A percentile compares a stretch with the other conserved stretches of the same genome.
Conservation (phyloP, 2,329 filamentous ascomycete species). For the Chaetoscypha palmicola region DNA sequence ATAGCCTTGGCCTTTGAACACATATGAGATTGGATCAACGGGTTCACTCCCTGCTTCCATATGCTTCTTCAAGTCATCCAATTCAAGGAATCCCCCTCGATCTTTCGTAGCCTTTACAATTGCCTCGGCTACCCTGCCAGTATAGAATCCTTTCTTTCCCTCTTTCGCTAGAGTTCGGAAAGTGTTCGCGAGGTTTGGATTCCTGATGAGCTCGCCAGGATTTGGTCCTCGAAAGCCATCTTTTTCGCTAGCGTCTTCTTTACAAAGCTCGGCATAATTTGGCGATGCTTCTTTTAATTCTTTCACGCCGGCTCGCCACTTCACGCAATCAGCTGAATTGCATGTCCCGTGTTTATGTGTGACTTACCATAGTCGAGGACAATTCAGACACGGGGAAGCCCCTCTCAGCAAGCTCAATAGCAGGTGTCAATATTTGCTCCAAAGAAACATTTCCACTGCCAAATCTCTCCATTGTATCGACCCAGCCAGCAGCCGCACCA, state of each 20-base stretch:
- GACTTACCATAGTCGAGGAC: slow-evolving; percentile 26
- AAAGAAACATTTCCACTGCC: slow-evolving; percentile 78
- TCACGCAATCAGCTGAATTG: too few species aligned
- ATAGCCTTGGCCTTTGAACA: slow-evolving; percentile 62
- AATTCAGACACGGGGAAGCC: slow-evolving; percentile 87
- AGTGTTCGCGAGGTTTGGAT: slow-evolving; percentile 71
- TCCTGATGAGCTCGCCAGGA: slow-evolving; percentile 83
- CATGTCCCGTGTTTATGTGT: too few species aligned
- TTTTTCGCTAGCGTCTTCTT: slow-evolving; percentile 59
- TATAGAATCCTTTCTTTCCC: slow-evolving; percentile 88
- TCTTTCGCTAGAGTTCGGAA: slow-evolving; percentile 72
- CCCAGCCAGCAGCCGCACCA: slow-evolving; percentile 88
- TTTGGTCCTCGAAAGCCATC: slow-evolving; percentile 68
- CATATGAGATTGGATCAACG: slow-evolving; percentile 78
- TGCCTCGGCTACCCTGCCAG: slow-evolving; percentile 72
- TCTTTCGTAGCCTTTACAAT: slow-evolving; percentile 71
- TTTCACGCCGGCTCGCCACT: slow-evolving; percentile 68
- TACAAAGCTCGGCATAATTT: slow-evolving; percentile 82
- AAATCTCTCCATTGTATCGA: slow-evolving; percentile 79
- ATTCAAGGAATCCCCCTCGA: slow-evolving; percentile 68
- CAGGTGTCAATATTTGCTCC: slow-evolving; percentile 72
- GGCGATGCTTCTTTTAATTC: slow-evolving; percentile 67
- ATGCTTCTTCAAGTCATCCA: slow-evolving; percentile 77
- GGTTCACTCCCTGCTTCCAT: slow-evolving; percentile 65
- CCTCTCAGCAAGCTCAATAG: slow-evolving; percentile 77